phyloP scores from a whole-genome alignment of 805 yeast genomes.

The Metschnikowia reukaufii region DNA sequence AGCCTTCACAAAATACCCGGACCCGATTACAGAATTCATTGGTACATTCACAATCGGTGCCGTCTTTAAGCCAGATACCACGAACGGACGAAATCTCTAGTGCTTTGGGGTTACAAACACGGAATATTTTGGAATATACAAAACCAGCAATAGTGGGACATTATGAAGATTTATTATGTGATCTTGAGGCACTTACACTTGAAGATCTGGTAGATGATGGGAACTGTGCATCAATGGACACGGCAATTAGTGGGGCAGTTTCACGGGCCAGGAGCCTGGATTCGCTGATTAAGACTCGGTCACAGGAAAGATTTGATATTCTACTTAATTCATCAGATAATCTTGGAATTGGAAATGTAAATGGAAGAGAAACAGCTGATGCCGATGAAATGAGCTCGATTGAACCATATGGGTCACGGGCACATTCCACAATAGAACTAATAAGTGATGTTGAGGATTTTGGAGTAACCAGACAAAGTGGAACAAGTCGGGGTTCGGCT shows the following conservation, averaged over 20 bases:
- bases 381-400: slow-evolving; percentile 1
- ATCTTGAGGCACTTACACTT: slow-evolving; percentile 4
- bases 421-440: neutral
- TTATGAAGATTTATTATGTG: neutral
- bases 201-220: neutral
- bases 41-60: slow-evolving; percentile 6
- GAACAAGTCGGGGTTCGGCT: no score
- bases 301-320: neutral
- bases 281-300: neutral
- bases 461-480: no score
- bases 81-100: slow-evolving; percentile 6
- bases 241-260: slow-evolving; percentile 1
- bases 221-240: slow-evolving; percentile 2
- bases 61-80: slow-evolving; percentile 2
- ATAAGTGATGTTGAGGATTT: neutral
- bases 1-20: neutral
- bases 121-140: slow-evolving; percentile 4
- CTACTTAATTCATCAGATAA: no score
- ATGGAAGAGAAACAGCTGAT: neutral
- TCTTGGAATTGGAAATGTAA: no score
- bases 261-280: neutral
- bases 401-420: neutral
- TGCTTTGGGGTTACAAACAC: slow-evolving; percentile 7
- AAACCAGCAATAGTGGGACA: neutral
- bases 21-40: neutral